Evolutionary conservation across 495 filamentous ascomycete species (phyloP), one percentile per base, ranked within the genome.

Genomic region (Daldinia bambusicola): DNA sequence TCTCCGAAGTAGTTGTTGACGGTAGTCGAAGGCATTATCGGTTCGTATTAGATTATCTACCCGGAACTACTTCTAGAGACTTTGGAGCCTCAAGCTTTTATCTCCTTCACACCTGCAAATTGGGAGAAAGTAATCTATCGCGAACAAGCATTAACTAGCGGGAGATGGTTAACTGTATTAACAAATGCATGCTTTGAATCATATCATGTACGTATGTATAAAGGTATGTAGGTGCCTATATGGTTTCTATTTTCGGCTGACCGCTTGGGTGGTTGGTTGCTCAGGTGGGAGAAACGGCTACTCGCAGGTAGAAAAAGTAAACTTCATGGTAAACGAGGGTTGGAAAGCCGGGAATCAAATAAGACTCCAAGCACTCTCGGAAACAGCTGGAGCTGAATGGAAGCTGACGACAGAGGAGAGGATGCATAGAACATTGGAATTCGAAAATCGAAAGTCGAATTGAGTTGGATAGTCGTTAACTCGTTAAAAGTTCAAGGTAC

Each of bases 11-110:
- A 69, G 61, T 56, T 72, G 53, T 60, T 40, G 61, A 69, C 8
- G 8, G 55, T 64, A 31, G 38, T 55, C 45, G 72, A 51, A 64
- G 70, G 43, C 74, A 75, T 76, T 58, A 38, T 66, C 57, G 66
- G 43, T 63, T 63, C 43, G 18, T 73, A 73, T 69, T 66, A 62
- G 5, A 66, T 69, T 69, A 69, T 73, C 50, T 69, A 69, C 30
- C 53, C 51, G 31, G 51, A 22, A 22, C 38, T 53, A 66, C 34
- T 55, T 65, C 36, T 26, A 40, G 31, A 62, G 55, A 56, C 22
- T 55, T 31, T 10, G 31, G 3, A 22, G 32, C 63, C 9, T 57
- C 2, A 45, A 55, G 31, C 59, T 66, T 50, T 32, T 32, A 38
- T 16, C 20, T 31, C 34, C 45, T 38, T 36, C 37, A 56, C 53